phyloP scores from a whole-genome alignment of 768 basidiomycete genomes.

The Calvatia gigantea region DNA sequence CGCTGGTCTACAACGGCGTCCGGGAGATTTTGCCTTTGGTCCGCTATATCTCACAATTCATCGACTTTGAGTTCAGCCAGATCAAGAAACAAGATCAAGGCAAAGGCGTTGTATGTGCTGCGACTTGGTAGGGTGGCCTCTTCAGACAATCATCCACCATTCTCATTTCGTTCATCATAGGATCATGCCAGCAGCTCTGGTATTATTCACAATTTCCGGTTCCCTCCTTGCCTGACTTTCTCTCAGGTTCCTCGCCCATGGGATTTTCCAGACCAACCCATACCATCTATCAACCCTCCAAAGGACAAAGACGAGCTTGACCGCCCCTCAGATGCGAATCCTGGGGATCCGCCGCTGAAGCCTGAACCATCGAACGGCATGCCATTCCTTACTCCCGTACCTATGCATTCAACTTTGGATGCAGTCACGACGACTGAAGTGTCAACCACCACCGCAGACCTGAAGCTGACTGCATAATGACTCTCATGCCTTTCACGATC shows the following conservation, averaged over 20 bases:
- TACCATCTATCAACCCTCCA: conserved; percentile 14
- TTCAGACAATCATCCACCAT: not conserved
- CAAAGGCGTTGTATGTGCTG: conserved; percentile 80
- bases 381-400: conserved; percentile 8
- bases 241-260: conserved; percentile 65
- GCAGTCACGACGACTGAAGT: not conserved
- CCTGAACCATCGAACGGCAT: not conserved
- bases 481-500: not conserved
- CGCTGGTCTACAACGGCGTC: conserved; percentile 68
- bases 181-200: conserved; percentile 78
- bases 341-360: not conserved
- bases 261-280: conserved; percentile 58
- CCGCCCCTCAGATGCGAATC: not conserved
- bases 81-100: conserved; percentile 67
- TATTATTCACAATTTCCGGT: conserved; percentile 15
- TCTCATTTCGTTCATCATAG: conserved; percentile 26
- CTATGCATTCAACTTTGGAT: not conserved
- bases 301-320: conserved; percentile 11
- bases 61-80: conserved; percentile 68
- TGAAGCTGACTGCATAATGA: not conserved
- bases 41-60: conserved; percentile 76
- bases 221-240: not conserved
- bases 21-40: conserved; percentile 83
- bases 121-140: conserved; percentile 66
- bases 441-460: not conserved